Evolutionary conservation across 495 filamentous ascomycete species (phyloP).

Genomic region (Cercophora sp.): DNA sequence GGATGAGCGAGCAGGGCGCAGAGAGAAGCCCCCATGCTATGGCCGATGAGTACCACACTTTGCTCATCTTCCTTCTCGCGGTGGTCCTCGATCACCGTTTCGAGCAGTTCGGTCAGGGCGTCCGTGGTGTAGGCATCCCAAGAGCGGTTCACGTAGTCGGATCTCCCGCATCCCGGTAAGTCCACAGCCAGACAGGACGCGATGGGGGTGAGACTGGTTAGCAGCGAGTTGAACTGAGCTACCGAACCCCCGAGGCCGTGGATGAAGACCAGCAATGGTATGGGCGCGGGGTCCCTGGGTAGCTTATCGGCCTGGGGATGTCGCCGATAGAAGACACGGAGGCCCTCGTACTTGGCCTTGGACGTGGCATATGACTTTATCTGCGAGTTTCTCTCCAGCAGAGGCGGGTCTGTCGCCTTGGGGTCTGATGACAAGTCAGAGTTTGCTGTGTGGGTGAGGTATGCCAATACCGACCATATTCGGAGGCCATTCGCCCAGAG

Average conservation of each 20-base stretch:
- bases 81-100: conserved; percentile 66
- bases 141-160: conserved; percentile 60
- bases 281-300: conserved; percentile 61
- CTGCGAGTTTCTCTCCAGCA: conserved; percentile 72
- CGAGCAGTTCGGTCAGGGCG: conserved; percentile 69
- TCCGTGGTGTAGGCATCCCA: conserved; percentile 81
- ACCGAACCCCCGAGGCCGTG: conserved; percentile 88
- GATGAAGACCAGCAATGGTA: conserved; percentile 86
- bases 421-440: conserved; percentile 19
- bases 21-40: conserved; percentile 83
- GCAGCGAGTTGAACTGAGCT: conserved; percentile 78
- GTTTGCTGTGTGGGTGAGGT: background rate
- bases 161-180: conserved; percentile 82
- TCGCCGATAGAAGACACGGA: conserved; percentile 78
- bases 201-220: conserved; percentile 77
- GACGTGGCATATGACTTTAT: conserved; percentile 68
- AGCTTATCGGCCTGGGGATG: conserved; percentile 79
- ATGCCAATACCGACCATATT: conserved; percentile 1
- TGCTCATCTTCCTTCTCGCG: conserved; percentile 63
- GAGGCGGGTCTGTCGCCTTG: conserved; percentile 61
- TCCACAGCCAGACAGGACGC: conserved; percentile 89
- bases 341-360: conserved; percentile 64
- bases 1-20: conserved; percentile 69
- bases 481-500: conserved; percentile 10
- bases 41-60: conserved; percentile 74